A percentile compares a stretch with the other conserved stretches of the same genome.
phyloP scores from a whole-genome alignment of 192 early-diverging fungal genomes.

The Fimicolochytrium jonesii region DNA sequence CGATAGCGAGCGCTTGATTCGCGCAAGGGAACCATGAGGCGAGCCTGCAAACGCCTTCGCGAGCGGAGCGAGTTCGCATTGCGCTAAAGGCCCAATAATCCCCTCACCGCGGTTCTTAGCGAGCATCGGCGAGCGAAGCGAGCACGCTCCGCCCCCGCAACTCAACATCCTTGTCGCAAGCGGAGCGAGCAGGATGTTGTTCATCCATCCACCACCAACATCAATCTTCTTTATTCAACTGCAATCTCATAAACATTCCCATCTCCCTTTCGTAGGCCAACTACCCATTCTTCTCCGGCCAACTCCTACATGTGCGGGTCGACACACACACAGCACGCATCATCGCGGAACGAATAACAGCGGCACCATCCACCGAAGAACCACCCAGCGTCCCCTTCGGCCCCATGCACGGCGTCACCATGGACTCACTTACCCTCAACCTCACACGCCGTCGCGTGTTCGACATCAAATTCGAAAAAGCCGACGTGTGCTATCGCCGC shows the following conservation, averaged over 20 bases:
- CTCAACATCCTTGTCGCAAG: too few species aligned
- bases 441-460: neutral
- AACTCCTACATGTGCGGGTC: constrained; percentile 2
- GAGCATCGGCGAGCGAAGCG: too few species aligned
- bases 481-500: too few species aligned
- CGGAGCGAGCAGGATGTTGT: too few species aligned
- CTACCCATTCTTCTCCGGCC: constrained; percentile 18
- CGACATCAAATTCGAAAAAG: constrained; percentile 7
- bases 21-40: neutral
- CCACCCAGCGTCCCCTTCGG: neutral
- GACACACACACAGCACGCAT: neutral
- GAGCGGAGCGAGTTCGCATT: too few species aligned
- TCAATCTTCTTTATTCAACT: too few species aligned
- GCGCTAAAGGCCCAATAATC: too few species aligned
- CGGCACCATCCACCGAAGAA: neutral
- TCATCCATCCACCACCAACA: too few species aligned
- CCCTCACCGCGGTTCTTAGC: too few species aligned
- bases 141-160: too few species aligned
- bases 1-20: too few species aligned
- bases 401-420: constrained; percentile 2
- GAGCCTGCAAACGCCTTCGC: neutral
- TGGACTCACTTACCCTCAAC: neutral
- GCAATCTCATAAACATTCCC: too few species aligned
- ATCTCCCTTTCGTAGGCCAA: neutral
- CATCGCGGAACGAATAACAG: neutral